Evolutionary conservation across 2,329 filamentous ascomycete species (phyloP).

Genomic region (Aspergillus versicolor): DNA sequence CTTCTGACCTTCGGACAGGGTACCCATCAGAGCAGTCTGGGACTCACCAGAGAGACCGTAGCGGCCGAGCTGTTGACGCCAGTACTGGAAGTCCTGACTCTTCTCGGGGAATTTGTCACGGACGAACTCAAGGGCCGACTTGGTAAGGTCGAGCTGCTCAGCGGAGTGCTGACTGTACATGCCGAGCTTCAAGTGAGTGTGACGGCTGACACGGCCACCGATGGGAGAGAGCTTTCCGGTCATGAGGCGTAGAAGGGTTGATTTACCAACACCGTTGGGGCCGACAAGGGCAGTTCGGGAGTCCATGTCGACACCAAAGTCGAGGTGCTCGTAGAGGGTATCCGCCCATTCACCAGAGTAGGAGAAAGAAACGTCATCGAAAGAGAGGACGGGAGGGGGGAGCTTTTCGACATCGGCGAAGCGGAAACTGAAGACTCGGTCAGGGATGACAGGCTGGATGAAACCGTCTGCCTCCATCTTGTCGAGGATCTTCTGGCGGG

Average conservation of each 20-base stretch:
- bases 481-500: slow-evolving; percentile 98
- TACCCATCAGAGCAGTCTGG: slow-evolving; percentile 97
- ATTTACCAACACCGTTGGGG: slow-evolving; percentile 99
- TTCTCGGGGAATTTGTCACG: slow-evolving; percentile 88
- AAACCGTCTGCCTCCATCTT: slow-evolving; percentile 99
- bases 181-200: slow-evolving; percentile 98
- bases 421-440: slow-evolving; percentile 93
- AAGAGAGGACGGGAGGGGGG: slow-evolving; percentile 92
- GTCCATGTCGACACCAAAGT: slow-evolving; percentile 99
- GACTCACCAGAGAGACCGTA: slow-evolving; percentile 92
- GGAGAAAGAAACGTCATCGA: slow-evolving; percentile 96
- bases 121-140: slow-evolving; percentile 96
- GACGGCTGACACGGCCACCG: slow-evolving; percentile 75
- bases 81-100: slow-evolving; percentile 98
- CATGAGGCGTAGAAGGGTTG: slow-evolving; percentile 92
- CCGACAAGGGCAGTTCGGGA: slow-evolving; percentile 95
- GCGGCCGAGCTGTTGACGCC: slow-evolving; percentile 92
- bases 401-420: slow-evolving; percentile 99
- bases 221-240: slow-evolving; percentile 91
- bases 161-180: slow-evolving; percentile 98
- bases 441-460: slow-evolving; percentile 82
- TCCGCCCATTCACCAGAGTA: slow-evolving; percentile 89
- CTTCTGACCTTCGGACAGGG: slow-evolving; percentile 95
- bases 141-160: slow-evolving; percentile 96
- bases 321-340: slow-evolving; percentile 93